phyloP scores from a whole-genome alignment of 768 basidiomycete species.

The Termitomyces heimii region DNA sequence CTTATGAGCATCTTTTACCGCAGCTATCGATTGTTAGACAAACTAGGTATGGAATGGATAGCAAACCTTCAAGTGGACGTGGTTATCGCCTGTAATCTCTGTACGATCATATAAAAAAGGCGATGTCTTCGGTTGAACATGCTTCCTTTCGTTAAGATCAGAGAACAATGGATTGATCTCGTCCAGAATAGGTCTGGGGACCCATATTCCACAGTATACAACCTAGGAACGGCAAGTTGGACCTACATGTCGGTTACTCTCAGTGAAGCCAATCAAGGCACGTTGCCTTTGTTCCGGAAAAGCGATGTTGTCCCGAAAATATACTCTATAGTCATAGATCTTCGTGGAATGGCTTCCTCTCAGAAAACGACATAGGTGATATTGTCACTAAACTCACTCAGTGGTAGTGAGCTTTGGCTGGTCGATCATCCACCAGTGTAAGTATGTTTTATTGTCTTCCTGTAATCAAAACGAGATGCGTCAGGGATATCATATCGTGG shows the following conservation, averaged over 20 bases:
- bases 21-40: conserved; percentile 23
- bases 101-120: not conserved
- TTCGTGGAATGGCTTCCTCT: not conserved
- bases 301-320: not conserved
- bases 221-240: not conserved
- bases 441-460: not conserved
- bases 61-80: conserved; percentile 23
- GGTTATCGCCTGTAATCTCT: conserved; percentile 19
- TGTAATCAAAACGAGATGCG: not conserved
- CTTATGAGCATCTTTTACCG: conserved; percentile 27
- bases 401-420: not conserved
- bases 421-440: not conserved
- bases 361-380: not conserved
- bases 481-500: not conserved
- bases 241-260: not conserved
- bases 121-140: not conserved
- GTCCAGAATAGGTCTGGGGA: not conserved
- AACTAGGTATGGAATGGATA: conserved; percentile 22
- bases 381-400: not conserved
- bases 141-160: not conserved
- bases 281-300: not conserved
- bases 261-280: not conserved
- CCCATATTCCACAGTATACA: not conserved
- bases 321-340: not conserved
- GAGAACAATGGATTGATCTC: not conserved